Evolutionary conservation across 1,284 basidiomycete genomes (phyloP).

Genomic region (Cryptococcus amylolentus): DNA sequence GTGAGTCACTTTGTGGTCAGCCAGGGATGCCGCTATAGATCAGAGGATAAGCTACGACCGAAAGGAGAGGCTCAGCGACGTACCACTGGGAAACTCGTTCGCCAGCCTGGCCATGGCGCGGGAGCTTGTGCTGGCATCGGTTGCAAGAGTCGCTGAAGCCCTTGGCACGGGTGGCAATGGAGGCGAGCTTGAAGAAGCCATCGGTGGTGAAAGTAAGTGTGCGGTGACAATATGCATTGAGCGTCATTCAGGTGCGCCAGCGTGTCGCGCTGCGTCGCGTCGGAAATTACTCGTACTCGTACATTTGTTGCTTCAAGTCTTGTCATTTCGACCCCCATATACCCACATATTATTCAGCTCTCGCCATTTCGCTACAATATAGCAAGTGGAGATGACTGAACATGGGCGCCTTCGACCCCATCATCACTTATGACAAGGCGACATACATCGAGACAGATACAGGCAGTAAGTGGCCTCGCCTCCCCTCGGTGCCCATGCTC

Average conservation of each 20-base stretch:
- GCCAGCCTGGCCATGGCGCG: slow-evolving; percentile 28
- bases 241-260: background rate
- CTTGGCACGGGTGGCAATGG: background rate
- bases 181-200: background rate
- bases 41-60: background rate
- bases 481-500: background rate
- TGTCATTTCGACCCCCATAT: background rate
- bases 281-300: background rate
- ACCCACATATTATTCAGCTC: background rate
- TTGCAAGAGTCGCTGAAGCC: background rate
- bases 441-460: slow-evolving; percentile 49
- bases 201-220: background rate
- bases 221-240: background rate
- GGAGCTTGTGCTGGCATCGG: background rate
- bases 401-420: slow-evolving; percentile 48
- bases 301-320: background rate
- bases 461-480: slow-evolving; percentile 32
- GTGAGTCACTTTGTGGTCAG: slow-evolving; percentile 39
- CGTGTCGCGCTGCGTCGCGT: background rate
- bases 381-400: slow-evolving; percentile 1
- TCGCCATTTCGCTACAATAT: background rate
- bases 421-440: slow-evolving; percentile 44
- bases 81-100: slow-evolving; percentile 28
- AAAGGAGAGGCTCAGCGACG: slow-evolving; percentile 1
- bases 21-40: slow-evolving; percentile 29